Base-by-base conservation (phyloP, 140 eudicot species). In the Senecio squalidus region DNA sequence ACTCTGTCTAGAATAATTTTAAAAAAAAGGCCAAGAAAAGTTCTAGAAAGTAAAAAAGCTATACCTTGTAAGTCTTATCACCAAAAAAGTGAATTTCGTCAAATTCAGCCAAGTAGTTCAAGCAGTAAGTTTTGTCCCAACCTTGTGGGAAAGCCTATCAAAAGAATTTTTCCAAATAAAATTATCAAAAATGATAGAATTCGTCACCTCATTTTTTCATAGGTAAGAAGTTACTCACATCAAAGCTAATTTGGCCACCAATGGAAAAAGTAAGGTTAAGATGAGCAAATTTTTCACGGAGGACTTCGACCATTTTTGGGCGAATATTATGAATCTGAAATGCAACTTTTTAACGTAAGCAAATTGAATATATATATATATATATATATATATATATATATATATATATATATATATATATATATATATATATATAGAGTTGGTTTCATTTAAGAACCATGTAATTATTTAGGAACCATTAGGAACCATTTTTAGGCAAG, bases 231-330 rank as follows among this genome's bases (percentile, higher is more conserved):
- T 30, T 43, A 70, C 96, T 88, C 58, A 93, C 99, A 53, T 93
- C 99, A 47, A 93, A 93, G 80, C 99, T 93, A 62, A 93, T 93
- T 74, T 93, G 99, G 36, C 99, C 96, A 14, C 99, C 99, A 18
- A 93, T 84, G 27, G 99, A 93, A 72, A 88, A 88, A 0, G 96
- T 88, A 49, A 93, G 87, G 71, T 93, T 93, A 38, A 77, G 71
- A 53, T 93, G 95, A 31, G 78, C 83, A 78, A 93, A 93, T 63
- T 88, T 93, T 72, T 88, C 96, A 0, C 95, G 74, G 46, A 93
- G 86, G 54, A 93, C 69, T 50, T 86, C 80, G 47, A 88, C 99
- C 96, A 93, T 77, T 60, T 72, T 82, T 2, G 82, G 25, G 41
- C 96, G 96, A 70, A 93, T 78, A 26, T 93, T 88, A 71, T 84